Base-by-base conservation (phyloP, 192 early-diverging fungal genomes). In the Coemansia sp. region DNA sequence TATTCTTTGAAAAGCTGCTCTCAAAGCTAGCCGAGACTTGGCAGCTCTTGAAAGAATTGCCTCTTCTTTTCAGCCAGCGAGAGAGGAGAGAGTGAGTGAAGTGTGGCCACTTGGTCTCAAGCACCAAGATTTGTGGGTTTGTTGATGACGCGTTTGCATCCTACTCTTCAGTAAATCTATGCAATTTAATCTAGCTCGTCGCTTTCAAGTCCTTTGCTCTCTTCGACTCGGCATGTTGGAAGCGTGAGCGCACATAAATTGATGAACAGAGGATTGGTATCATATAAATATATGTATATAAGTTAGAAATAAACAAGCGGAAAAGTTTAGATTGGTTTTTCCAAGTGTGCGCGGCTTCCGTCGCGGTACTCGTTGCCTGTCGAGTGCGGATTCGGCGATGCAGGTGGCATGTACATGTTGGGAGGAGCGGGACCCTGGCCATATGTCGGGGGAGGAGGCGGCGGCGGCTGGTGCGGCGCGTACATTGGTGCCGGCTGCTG, bases 361-460 rank as follows among this genome's bases (percentile, higher is more conserved):
- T 52, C 29, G 29, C 48, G 22, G 24, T 52, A 29, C 14, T 52
- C 29, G 48, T 52, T 52, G 48, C 0, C 53, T 19, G 53, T 1
- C 4, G 26, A 19, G 34, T 3, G 29, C 14, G 53, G 35, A 11
- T 6, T 29, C n/a, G 53, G 53, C 9, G 29, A 32, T 18, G 53
- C 53, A 1, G 53, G 53, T 21, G 53, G 53, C 53, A 55, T 55
- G 33, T 55, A 55, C 26, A 55, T 21, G 11, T 35, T 35, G 17
- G 41, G 18, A 18, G 29, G 29, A 18, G 41, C 41, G 19, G 41
- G 41, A 9, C 54, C 58, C 5, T 53, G 62, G 15, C 56, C 48
- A 43, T 72, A 72, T 36, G 54, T 65, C 26, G 58, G 60, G 33
- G 60, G 60, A 24, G 64, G 41, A 4, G 29, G 29, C 29, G 41